Base-by-base conservation (phyloP, 768 basidiomycete genomes). In the Mycena epipterygia region DNA sequence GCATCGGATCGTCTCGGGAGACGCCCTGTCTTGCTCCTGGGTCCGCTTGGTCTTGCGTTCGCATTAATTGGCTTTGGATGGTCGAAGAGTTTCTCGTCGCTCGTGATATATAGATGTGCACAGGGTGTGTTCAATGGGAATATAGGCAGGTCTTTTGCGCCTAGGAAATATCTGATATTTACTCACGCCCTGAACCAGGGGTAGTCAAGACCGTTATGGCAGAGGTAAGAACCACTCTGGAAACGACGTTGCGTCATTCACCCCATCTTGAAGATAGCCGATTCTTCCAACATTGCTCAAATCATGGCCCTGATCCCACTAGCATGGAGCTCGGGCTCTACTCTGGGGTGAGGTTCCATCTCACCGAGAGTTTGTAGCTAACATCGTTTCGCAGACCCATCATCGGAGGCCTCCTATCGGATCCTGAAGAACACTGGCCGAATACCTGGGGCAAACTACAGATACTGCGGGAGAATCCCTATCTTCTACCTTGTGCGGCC, bases 1-100 rank as follows among this genome's bases (percentile, higher is more conserved):
- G 76, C 77, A 17, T 81, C 81, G 16, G 80, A 82, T 60, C 67
- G 63, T 16, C 77, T 79, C 35, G 81, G 81, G 7, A 69, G 81
- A 16, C 76, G 76, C n/a, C 80, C 81, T 2, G 66, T 81, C 27
- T 68, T 82, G 3, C 64, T 81, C 5, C 69, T 79, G 11, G 81
- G 81, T 8, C 75, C 80, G 3, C 74, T 79, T 33, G 81, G 81
- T 6, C 42, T 80, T 27, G 42, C 73, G 14, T 55, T 81, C 5
- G 70, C 79, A 3, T 75, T 78, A 64, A 41, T 81, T 13, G 75
- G 72, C 13, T 81, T 82, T 65, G 81, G 81, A 14, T 56, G 77
- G 33, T 79, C 81, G 3, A 77, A 72, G 39, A 71, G 56, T 5
- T 81, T 79, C 53, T 67, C 58, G 61, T 68, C 73, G 3, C 66